Conservation (phyloP, 345 rosid genomes). For the Murraya koenigii region DNA sequence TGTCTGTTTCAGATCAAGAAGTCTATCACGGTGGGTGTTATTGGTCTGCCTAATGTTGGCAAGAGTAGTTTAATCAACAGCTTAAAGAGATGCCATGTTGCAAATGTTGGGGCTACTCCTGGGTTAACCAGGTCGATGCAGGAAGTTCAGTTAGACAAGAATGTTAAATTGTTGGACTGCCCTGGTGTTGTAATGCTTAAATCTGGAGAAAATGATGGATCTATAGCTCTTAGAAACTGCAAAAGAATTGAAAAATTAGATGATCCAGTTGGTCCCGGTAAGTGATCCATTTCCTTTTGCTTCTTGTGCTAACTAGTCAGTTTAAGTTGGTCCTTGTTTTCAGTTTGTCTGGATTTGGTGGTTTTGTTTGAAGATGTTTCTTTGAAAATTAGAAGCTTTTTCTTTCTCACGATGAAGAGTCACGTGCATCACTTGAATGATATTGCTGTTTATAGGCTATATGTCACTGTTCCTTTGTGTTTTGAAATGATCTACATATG, state of each 20-base stretch:
- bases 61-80: slow-evolving; percentile 99
- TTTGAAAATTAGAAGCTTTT: background rate
- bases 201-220: slow-evolving; percentile 62
- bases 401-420: background rate
- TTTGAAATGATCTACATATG: background rate
- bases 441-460: background rate
- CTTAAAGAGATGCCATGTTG: slow-evolving; percentile 91
- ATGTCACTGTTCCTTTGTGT: background rate
- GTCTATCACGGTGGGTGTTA: slow-evolving; percentile 85
- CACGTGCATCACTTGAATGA: background rate
- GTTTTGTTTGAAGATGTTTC: background rate
- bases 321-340: background rate
- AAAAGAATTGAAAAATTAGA: slow-evolving; percentile 95
- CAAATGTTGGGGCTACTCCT: slow-evolving; percentile 92
- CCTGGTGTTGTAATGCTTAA: slow-evolving; percentile 98
- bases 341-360: background rate
- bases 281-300: background rate
- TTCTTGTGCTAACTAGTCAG: background rate
- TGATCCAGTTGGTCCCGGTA: slow-evolving; percentile 94
- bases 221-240: slow-evolving; percentile 88
- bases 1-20: slow-evolving; percentile 70
- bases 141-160: slow-evolving; percentile 92
- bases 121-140: slow-evolving; percentile 92
- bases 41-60: slow-evolving; percentile 96
- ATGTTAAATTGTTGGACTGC: slow-evolving; percentile 88